Conservation (phyloP, 2,329 filamentous ascomycete genomes). For the Colletotrichum sp. region DNA sequence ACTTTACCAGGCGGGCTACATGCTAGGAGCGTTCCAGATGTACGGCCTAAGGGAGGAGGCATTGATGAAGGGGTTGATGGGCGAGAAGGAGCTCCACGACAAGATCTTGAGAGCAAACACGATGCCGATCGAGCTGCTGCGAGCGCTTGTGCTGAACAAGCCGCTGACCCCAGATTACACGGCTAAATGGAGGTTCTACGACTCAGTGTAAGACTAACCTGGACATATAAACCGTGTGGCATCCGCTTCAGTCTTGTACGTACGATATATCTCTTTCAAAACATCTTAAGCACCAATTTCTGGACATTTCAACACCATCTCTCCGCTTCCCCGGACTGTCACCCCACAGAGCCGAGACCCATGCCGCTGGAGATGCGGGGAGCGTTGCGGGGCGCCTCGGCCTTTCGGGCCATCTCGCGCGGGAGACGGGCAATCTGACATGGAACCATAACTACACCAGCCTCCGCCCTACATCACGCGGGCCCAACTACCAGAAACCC, state of each 20-base stretch:
- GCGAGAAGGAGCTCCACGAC: conserved; percentile 63
- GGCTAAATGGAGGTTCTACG: conserved; percentile 56
- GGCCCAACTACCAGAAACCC: background rate
- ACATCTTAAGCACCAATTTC: background rate
- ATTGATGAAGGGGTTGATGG: conserved; percentile 38
- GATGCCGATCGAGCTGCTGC: conserved; percentile 60
- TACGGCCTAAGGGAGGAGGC: conserved; percentile 54
- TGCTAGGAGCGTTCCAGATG: conserved; percentile 63
- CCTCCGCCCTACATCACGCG: conserved; percentile 3
- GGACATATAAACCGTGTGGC: background rate
- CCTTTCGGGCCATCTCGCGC: background rate
- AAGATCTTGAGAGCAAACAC: conserved; percentile 52
- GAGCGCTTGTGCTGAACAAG: conserved; percentile 49
- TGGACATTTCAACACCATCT: background rate
- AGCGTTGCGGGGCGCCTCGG: background rate
- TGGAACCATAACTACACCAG: conserved; percentile 3
- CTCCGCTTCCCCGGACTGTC: background rate
- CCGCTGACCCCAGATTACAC: conserved; percentile 47
- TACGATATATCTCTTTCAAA: background rate
- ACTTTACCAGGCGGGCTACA: conserved; percentile 64
- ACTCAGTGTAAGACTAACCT: background rate
- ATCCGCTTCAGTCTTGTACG: background rate
- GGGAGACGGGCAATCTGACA: background rate
- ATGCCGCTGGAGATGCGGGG: background rate
- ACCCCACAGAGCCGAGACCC: background rate